Base-by-base conservation (phyloP, 2,329 filamentous ascomycete species). In the Cladosporium sp. region DNA sequence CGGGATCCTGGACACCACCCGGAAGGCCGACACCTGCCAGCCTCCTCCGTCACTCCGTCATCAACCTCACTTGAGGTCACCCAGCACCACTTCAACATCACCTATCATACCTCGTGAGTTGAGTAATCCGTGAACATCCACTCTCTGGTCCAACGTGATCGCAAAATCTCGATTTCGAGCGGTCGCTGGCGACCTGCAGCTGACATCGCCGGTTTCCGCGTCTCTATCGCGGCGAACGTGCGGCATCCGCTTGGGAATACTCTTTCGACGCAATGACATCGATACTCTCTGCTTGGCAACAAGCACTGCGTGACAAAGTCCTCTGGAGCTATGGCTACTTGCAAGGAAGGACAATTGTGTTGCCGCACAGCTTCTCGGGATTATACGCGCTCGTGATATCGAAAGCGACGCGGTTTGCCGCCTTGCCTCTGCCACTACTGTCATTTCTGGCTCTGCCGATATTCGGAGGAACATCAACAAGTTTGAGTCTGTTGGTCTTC, bases 401-500 rank as follows among this genome's bases (percentile, higher is more conserved):
- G 13, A 63, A 64, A 43, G 45, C 57, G 12, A 62, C 64, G 4
- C 61, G 58, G 42, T 37, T 67, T 2, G 32, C 64, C 18, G 53
- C 64, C 1, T 50, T 67, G 4, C 66, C 66, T 5, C 61, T 75
- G 36, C 73, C 73, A 2, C 56, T 76, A 15, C 65, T 73, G n/a
- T 73, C 87, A 19, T 73, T 91, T 43, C 73, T 91, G 51, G 88
- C 86, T 1, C 76, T 92, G 32, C 87, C 87, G 1, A 78, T 89
- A 56, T 70, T 88, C 36, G 86, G 85, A 22, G 86, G 86, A 6
- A 90, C 86, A 73, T 85, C 75, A 37, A 92, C 89, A 1, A 90
- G 85, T 1, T 75, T 95, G 56, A 96, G 93, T 67, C 72, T 95
- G 19, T 73, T 95, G 55, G 91, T 95, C 74, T 93, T 96, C 70